phyloP scores from a whole-genome alignment of 2,329 filamentous ascomycete genomes.

The Venturia aucupariae region DNA sequence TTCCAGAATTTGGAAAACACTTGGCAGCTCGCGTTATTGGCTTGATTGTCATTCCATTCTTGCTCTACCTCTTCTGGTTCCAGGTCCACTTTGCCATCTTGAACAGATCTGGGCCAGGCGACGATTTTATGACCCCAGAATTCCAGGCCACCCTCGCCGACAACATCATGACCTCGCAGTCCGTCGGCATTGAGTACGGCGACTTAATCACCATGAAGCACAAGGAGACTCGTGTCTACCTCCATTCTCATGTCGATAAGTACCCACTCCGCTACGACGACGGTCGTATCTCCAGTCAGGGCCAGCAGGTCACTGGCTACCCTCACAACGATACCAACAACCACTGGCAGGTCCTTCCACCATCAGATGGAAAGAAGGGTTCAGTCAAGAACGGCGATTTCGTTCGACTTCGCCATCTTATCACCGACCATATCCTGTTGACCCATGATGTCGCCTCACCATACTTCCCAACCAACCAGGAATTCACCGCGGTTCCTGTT shows the following conservation, averaged over 20 bases:
- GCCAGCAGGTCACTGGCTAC: slow-evolving; percentile 96
- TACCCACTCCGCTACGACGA: slow-evolving; percentile 97
- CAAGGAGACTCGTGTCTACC: slow-evolving; percentile 94
- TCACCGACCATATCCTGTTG: slow-evolving; percentile 76
- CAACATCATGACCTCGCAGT: slow-evolving; percentile 83
- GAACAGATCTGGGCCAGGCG: slow-evolving; percentile 78
- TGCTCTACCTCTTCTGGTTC: slow-evolving; percentile 99
- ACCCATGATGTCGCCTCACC: slow-evolving; percentile 97
- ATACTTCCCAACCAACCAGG: slow-evolving; percentile 94
- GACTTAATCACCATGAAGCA: slow-evolving; percentile 81
- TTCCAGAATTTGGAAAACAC: slow-evolving; percentile 78
- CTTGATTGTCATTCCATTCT: slow-evolving; percentile 82
- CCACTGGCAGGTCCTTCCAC: slow-evolving; percentile 85
- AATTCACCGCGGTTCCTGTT: slow-evolving; percentile 75
- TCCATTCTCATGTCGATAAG: slow-evolving; percentile 82
- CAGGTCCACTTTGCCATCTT: slow-evolving; percentile 96
- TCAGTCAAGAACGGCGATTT: slow-evolving; percentile 74
- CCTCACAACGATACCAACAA: slow-evolving; percentile 99
- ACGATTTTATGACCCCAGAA: slow-evolving; percentile 97
- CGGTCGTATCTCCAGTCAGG: slow-evolving; percentile 89
- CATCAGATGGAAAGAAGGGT: slow-evolving; percentile 22
- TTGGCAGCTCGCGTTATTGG: slow-evolving; percentile 80
- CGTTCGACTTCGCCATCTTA: slow-evolving; percentile 76
- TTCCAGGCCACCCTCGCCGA: slow-evolving; percentile 97
- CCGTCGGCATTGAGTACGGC: slow-evolving; percentile 80